phyloP scores from a whole-genome alignment of 1,139 yeast genomes.

The Debaryomyces sp. region DNA sequence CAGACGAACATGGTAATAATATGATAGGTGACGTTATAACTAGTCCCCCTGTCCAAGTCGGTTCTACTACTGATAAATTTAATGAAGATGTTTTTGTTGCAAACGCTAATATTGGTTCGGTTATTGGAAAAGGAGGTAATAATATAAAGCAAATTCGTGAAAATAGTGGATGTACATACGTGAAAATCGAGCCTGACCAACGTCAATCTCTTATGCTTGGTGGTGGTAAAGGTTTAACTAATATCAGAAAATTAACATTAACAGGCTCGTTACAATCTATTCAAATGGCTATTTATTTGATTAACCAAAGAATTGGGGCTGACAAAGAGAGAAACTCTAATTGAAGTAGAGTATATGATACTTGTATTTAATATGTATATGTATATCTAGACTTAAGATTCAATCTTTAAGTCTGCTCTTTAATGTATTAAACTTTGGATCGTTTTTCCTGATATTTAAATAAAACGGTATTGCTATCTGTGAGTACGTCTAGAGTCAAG shows the following conservation, averaged over 20 bases:
- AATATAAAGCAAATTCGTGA: conserved; percentile 80
- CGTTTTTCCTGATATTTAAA: neutral
- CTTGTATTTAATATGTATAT: neutral
- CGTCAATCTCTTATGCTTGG: conserved; percentile 51
- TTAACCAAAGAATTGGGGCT: conserved; percentile 72
- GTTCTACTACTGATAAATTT: conserved; percentile 46
- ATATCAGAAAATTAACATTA: conserved; percentile 67
- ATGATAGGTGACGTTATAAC: conserved; percentile 50
- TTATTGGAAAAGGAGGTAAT: conserved; percentile 86
- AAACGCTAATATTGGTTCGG: conserved; percentile 76
- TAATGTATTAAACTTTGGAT: neutral
- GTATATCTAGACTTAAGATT: neutral
- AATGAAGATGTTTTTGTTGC: conserved; percentile 78
- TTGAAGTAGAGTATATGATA: conserved; percentile 4
- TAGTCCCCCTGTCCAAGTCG: conserved; percentile 40
- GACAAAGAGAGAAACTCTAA: conserved; percentile 53
- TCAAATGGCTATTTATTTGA: conserved; percentile 75
- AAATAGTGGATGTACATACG: conserved; percentile 71
- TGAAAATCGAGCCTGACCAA: conserved; percentile 62
- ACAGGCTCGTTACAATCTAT: conserved; percentile 72
- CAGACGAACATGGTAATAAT: conserved; percentile 51
- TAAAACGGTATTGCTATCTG: neutral
- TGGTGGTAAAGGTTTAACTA: conserved; percentile 59
- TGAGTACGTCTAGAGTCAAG: neutral
- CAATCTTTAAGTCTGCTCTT: neutral